Evolutionary conservation across 345 rosid species (phyloP), one percentile per base, ranked within the genome.

Genomic region (Excoecaria cochinchinensis): DNA sequence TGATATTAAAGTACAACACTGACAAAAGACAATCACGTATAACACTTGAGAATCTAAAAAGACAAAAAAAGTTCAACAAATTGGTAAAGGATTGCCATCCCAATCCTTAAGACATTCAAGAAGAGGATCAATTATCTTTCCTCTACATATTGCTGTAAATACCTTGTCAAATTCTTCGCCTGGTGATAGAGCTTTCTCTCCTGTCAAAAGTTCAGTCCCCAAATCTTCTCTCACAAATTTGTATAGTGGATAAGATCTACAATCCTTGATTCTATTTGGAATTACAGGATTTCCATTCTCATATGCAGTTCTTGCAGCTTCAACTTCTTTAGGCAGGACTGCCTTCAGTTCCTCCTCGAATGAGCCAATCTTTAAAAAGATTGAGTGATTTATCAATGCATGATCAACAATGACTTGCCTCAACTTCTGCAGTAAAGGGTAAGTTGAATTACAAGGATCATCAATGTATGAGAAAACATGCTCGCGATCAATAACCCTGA

Each of bases 81-180:
- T 82, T 0, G 94, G 89, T 67, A 91, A 78, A 13, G 97, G 97
- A 71, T 90, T 87, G 40, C 94, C 94, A 53, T 91, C 84, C 97
- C 94, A 91, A n/a, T 87, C 92, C 76, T 64, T 76, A 72, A 91
- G 86, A 69, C 94, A 90, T 48, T 90, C 90, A 80, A 90, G 57
- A 88, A 90, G 56, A 6, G 94, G 94, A 82, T 88, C 94, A 76
- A 90, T 87, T 72, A 86, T 51, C 59, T 82, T 87, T 22, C 97
- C 91, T 59, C 80, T 82, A 67, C 94, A 87, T 59, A 91, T 85
- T 31, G 92, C 94, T 8, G 82, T 46, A 82, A 87, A 89, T 36
- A 90, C 89, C 84, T 84, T 81, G 63, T 91, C 94, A 1, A 87
- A 88, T 76, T 89, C 97, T 83, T 91, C 94, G 14, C 97, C 94